These are phyloP conservation scores for Curvularia sp. DNA, from an alignment of 2,329 filamentous ascomycete genomes.

Conservation along the genomic window DNA sequence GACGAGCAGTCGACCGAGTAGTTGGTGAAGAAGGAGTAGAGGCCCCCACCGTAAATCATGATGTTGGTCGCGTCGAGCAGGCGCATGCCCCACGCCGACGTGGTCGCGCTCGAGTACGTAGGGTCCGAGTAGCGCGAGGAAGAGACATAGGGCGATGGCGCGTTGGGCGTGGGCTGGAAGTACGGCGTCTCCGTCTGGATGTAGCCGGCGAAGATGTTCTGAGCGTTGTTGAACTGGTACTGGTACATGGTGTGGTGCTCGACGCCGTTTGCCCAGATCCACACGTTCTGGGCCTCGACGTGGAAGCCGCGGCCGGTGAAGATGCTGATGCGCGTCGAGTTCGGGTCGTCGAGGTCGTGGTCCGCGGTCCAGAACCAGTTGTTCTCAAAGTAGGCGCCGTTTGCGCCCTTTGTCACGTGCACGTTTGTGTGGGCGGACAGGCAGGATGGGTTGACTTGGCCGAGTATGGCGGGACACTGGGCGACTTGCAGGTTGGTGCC, in stretches of 20 bases:
- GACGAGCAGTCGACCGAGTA: constrained; percentile 57
- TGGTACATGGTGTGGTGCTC: constrained; percentile 73
- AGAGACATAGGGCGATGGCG: constrained; percentile 66
- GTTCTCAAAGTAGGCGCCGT: constrained; percentile 80
- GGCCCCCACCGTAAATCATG: constrained; percentile 68
- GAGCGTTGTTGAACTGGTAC: constrained; percentile 81
- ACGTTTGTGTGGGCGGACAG: constrained; percentile 69
- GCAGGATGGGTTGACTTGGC: constrained; percentile 65
- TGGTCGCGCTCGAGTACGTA: constrained; percentile 63
- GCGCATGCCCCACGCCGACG: constrained; percentile 67
- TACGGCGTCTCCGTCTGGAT: constrained; percentile 91
- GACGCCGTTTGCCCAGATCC: constrained; percentile 71
- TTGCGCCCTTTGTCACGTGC: constrained; percentile 61
- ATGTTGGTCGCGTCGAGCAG: constrained; percentile 65
- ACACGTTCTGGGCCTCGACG: constrained; percentile 65
- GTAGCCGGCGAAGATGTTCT: constrained; percentile 80
- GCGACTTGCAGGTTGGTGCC: constrained; percentile 80
- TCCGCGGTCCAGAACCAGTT: constrained; percentile 91
- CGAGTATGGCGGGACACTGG: constrained; percentile 73
- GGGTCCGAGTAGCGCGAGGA: constrained; percentile 68
- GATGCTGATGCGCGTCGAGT: constrained; percentile 77
- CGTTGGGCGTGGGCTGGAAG: constrained; percentile 82
- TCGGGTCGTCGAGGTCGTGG: constrained; percentile 82
- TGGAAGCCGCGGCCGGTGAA: constrained; percentile 86
- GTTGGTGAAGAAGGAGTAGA: constrained; percentile 75